phyloP scores from a whole-genome alignment of 768 basidiomycete genomes.

The Lentinula lateritia region DNA sequence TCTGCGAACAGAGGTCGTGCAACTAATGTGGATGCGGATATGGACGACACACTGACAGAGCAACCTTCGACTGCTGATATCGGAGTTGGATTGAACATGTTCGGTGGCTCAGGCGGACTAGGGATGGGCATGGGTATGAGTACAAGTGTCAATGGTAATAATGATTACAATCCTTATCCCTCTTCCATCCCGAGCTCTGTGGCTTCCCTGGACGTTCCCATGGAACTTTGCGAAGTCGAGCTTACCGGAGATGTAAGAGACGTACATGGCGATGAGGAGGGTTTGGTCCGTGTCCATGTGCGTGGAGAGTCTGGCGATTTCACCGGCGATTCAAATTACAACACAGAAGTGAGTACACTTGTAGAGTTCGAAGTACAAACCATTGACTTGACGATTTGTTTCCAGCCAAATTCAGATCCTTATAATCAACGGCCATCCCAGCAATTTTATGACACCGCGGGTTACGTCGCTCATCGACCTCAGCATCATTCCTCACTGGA shows the following conservation, averaged over 20 bases:
- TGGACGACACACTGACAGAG: neutral
- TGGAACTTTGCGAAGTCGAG: constrained; percentile 50
- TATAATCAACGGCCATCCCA: neutral
- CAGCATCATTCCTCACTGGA: constrained; percentile 3
- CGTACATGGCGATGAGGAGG: constrained; percentile 54
- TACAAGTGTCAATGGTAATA: neutral
- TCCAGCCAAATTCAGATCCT: neutral
- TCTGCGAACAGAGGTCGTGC: neutral
- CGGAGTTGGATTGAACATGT: constrained; percentile 23
- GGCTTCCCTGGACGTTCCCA: constrained; percentile 32
- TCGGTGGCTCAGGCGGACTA: constrained; percentile 16
- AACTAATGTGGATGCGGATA: neutral
- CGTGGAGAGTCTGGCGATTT: neutral
- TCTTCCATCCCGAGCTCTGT: neutral
- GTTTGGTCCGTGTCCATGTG: constrained; percentile 29
- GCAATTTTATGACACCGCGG: neutral
- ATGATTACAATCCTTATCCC: neutral
- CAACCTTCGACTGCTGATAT: neutral
- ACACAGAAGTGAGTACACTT: neutral
- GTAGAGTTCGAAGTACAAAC: neutral
- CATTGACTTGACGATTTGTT: neutral
- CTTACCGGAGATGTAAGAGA: constrained; percentile 50
- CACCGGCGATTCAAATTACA: neutral
- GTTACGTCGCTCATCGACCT: neutral
- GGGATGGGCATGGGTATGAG: constrained; percentile 22